Conservation (phyloP, 768 basidiomycete species). For the Exidia glandulosa region DNA sequence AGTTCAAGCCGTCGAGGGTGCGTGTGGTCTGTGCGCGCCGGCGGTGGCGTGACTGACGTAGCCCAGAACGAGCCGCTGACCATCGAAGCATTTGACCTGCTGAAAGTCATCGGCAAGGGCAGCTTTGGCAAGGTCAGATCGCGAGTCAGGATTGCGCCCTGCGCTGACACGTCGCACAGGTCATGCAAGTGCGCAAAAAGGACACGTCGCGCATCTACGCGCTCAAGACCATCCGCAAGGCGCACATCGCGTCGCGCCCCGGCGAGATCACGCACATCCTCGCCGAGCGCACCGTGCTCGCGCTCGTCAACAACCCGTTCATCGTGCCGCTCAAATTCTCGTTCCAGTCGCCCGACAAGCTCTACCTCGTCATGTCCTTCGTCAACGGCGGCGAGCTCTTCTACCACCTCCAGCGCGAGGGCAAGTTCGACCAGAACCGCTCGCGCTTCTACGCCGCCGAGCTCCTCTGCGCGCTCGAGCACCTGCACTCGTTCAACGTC, state of each 20-base stretch:
- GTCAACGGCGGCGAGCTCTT: constrained; percentile 98
- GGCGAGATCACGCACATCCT: constrained; percentile 98
- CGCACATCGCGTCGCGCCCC: constrained; percentile 89
- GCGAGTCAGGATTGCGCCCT: too few species aligned
- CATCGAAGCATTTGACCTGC: constrained; percentile 93
- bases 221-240: constrained; percentile 95
- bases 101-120: constrained; percentile 97
- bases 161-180: too few species aligned
- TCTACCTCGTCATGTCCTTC: constrained; percentile 96
- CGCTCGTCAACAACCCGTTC: constrained; percentile 96
- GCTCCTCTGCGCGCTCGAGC: constrained; percentile 86
- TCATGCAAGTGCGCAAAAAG: constrained; percentile 98
- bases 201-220: constrained; percentile 97
- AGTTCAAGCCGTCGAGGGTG: constrained; percentile 77
- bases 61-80: constrained; percentile 55
- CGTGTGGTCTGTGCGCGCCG: neutral
- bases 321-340: constrained; percentile 99
- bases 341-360: constrained; percentile 94
- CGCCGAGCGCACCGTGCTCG: constrained; percentile 92
- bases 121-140: constrained; percentile 74
- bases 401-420: constrained; percentile 93
- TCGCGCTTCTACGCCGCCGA: constrained; percentile 99
- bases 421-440: constrained; percentile 87
- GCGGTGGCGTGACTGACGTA: too few species aligned
- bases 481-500: constrained; percentile 94